These are phyloP conservation scores for Gillenia trifoliata DNA, from an alignment of 306 rosid species.

Conservation along the genomic window DNA sequence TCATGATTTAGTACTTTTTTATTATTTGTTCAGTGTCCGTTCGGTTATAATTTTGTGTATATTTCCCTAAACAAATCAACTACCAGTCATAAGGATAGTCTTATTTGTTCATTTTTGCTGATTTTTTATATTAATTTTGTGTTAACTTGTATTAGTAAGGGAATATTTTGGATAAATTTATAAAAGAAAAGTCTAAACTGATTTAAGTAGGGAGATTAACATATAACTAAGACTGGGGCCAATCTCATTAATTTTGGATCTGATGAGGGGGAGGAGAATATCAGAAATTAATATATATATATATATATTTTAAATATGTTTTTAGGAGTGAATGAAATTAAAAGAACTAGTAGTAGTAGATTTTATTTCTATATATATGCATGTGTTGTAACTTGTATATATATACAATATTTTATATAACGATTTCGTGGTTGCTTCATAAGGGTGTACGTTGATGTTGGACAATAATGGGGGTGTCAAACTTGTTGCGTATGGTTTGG, in stretches of 20 bases:
- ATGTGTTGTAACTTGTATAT: background rate
- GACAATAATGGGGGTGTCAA: too few relatives aligned
- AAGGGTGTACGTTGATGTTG: too few relatives aligned
- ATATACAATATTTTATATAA: too few relatives aligned
- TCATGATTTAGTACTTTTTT: too few relatives aligned
- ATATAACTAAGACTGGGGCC: background rate
- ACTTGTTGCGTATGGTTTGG: constrained; percentile 2
- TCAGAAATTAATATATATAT: background rate
- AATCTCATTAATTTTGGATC: background rate
- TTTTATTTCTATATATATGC: background rate
- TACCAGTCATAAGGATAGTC: background rate
- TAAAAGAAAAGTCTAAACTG: background rate
- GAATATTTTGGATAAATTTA: background rate
- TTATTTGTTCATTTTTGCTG: background rate
- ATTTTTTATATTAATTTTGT: background rate
- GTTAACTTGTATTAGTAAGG: background rate
- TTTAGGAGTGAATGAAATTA: too few relatives aligned
- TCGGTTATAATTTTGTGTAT: too few relatives aligned
- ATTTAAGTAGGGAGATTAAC: background rate
- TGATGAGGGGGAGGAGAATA: background rate
- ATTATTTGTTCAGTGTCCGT: too few relatives aligned
- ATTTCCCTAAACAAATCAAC: too few relatives aligned
- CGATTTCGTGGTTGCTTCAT: constrained; percentile 1
- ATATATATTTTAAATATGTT: too few relatives aligned
- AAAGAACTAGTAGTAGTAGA: too few relatives aligned